Percentiles rank a stretch among this genome's conserved stretches.
phyloP scores from a whole-genome alignment of 176 grass and related monocot species.

The Ananas comosus region DNA sequence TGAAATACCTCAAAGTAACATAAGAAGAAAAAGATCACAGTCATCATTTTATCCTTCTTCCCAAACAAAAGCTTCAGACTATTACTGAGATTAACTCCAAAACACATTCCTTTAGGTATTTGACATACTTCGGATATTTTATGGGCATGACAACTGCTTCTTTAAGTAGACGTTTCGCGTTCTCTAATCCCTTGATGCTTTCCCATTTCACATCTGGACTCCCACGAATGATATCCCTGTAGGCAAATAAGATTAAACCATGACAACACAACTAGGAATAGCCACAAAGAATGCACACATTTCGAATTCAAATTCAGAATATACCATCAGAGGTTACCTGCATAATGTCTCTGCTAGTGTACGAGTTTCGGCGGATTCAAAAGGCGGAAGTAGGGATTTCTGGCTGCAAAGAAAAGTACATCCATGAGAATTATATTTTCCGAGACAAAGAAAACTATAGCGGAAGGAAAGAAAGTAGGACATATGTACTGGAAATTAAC shows the following conservation, averaged over 20 bases:
- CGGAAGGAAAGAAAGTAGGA: neutral
- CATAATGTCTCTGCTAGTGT: slow-evolving; percentile 77
- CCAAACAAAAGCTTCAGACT: neutral
- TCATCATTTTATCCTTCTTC: neutral
- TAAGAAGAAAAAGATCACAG: neutral
- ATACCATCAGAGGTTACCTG: slow-evolving; percentile 32
- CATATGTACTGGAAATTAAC: neutral
- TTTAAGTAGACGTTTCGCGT: slow-evolving; percentile 82
- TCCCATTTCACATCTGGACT: slow-evolving; percentile 99
- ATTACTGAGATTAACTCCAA: neutral
- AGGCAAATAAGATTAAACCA: slow-evolving; percentile 1
- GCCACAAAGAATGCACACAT: neutral
- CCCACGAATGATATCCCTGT: slow-evolving; percentile 81
- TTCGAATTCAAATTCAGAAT: neutral
- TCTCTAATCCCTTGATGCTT: slow-evolving; percentile 93
- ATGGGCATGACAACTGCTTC: slow-evolving; percentile 97
- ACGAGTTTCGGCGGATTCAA: slow-evolving; percentile 81
- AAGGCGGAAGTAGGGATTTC: slow-evolving; percentile 72
- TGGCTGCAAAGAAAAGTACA: slow-evolving; percentile 45
- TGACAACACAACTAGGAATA: neutral
- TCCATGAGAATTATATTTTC: neutral
- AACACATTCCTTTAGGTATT: slow-evolving; percentile 8
- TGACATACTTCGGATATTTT: slow-evolving; percentile 94
- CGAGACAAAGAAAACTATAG: neutral
- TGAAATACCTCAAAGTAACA: slow-evolving; percentile 38